A percentile compares a stretch with the other conserved stretches of the same genome.
phyloP scores from a whole-genome alignment of 177 flowering plant genomes.

The Vitis hybrid region DNA sequence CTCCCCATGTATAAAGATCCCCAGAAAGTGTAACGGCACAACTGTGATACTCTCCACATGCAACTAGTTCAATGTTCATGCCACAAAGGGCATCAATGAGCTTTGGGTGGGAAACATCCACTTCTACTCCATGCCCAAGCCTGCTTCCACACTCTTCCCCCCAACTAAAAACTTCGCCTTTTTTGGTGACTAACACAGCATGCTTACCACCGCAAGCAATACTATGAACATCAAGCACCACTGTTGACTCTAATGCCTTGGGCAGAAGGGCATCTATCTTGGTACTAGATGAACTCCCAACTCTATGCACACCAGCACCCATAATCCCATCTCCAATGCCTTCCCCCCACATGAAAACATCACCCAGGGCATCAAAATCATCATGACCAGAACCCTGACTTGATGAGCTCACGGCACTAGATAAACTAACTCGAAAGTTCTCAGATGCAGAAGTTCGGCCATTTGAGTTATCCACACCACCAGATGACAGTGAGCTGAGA shows the following conservation, averaged over 20 bases:
- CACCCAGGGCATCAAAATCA: constrained; percentile 72
- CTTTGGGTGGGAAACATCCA: constrained; percentile 49
- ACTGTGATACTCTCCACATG: constrained; percentile 85
- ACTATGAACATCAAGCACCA: constrained; percentile 62
- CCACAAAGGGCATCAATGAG: constrained; percentile 47
- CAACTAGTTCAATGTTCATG: constrained; percentile 54
- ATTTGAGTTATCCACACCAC: constrained; percentile 37
- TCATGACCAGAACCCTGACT: constrained; percentile 73
- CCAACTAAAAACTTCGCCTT: constrained; percentile 83
- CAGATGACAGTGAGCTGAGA: constrained; percentile 31
- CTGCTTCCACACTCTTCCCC: constrained; percentile 82
- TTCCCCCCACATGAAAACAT: constrained; percentile 84
- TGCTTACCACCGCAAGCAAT: constrained; percentile 76
- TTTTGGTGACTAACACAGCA: constrained; percentile 64
- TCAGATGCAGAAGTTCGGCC: constrained; percentile 59
- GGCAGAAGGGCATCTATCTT: constrained; percentile 59
- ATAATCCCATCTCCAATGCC: constrained; percentile 51
- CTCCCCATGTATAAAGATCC: constrained; percentile 85
- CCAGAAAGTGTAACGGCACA: constrained; percentile 74
- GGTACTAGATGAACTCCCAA: constrained; percentile 24
- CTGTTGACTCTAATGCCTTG: constrained; percentile 63
- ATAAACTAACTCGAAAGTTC: constrained; percentile 61
- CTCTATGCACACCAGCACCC: constrained; percentile 51
- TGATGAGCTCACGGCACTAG: constrained; percentile 79
- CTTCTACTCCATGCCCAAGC: constrained; percentile 76